Evolutionary conservation across 75 land plant species (phyloP).

Genomic region (Pinus taeda): DNA sequence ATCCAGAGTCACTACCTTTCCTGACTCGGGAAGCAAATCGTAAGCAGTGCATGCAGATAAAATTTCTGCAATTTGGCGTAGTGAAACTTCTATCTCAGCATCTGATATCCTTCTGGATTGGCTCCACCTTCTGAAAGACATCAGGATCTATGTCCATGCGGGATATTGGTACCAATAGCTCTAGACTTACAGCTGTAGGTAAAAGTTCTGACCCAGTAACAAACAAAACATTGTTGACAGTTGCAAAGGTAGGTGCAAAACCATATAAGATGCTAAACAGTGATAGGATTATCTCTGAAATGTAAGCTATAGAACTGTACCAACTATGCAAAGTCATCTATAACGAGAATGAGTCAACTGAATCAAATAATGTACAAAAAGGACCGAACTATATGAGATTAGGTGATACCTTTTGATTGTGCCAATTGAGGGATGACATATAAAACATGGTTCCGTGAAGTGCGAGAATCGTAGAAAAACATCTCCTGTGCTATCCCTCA

Average conservation of each 20-base stretch:
- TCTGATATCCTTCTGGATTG: constrained; percentile 27
- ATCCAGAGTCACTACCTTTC: constrained; percentile 84
- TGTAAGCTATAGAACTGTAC: too few species aligned
- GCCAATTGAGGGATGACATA: too few species aligned
- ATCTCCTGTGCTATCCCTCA: too few species aligned
- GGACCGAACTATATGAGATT: too few species aligned
- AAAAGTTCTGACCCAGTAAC: constrained; percentile 33
- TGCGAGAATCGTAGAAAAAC: too few species aligned
- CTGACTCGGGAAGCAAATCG: constrained; percentile 83
- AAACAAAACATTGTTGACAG: constrained; percentile 64
- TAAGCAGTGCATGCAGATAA: constrained; percentile 66
- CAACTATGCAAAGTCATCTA: too few species aligned
- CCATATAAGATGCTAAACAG: too few species aligned
- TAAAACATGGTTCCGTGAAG: too few species aligned
- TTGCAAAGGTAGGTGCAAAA: constrained; percentile 47
- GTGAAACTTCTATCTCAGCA: constrained; percentile 59
- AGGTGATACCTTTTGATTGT: too few species aligned
- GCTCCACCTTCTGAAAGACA: constrained; percentile 45
- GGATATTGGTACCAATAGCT: constrained; percentile 19
- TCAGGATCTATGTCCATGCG: constrained; percentile 80
- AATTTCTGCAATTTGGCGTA: constrained; percentile 41
- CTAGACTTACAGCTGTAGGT: constrained; percentile 23
- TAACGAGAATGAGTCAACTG: accelerated
- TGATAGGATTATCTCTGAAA: too few species aligned
- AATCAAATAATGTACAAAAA: too few species aligned